Base-by-base conservation (phyloP, 2,329 filamentous ascomycete genomes). In the Fusarium sulawesiense region DNA sequence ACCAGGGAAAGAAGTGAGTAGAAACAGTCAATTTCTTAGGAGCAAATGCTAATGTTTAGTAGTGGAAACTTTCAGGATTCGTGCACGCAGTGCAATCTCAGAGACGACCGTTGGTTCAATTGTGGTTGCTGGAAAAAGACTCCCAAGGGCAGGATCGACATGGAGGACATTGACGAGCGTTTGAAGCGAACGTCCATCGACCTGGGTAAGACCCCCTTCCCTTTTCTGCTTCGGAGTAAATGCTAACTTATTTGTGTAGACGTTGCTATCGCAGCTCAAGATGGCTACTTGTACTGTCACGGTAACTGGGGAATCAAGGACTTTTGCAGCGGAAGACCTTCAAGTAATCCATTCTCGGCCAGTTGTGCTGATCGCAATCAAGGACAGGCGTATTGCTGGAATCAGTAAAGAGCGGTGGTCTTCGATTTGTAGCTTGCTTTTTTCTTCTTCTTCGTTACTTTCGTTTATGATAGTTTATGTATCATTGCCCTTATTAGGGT, bases 271-370 rank as follows among this genome's bases (percentile, higher is more conserved):
- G 46, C 47, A 2, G 71, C 68, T 2, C 54, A 55, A 3, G 59
- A 72, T 20, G 70, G 70, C 6, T 57, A 65, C 21, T 23, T 72
- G 53, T 56, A 37, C n/a, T 72, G 70, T 25, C 58, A 58, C 5
- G 59, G 56, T 4, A 50, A 47, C 14, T 47, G 45, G 8, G 70
- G 70, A 2, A n/a, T 53, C 29, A 48, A 47, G 1, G 63, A 66
- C 29, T 58, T 48, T n/a, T 72, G 70, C 29, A 65, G 58, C 18
- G 32, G 61, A 14, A 40, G 55, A 0, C 37, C 45, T 14, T 71
- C 67, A 4, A 55, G 54, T 55, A 55, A 70, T 20, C 37, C 51
- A 1, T 49, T 27, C 45, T 45, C n/a, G 25, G 48, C 30, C 4
- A 27, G 1, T 16, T 61, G 37, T 40, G 1, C 30, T 45, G 18